Conservation (phyloP, 2,329 filamentous ascomycete genomes). For the Diaporthe citri region DNA sequence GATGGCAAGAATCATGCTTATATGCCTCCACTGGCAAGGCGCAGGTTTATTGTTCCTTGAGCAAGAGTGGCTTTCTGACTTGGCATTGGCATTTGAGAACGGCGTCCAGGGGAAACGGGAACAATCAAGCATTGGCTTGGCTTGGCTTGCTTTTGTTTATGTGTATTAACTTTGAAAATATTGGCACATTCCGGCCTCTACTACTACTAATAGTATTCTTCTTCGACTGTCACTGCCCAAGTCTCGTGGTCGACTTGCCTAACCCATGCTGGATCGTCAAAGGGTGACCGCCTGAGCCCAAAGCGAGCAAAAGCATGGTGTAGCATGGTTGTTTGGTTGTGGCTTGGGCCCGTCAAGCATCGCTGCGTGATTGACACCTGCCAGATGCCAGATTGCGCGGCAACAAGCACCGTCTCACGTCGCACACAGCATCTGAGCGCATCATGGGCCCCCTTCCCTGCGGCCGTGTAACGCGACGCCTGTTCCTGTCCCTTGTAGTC, state of each 20-base stretch:
- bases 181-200: constrained; percentile 12
- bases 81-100: constrained; percentile 29
- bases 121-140: constrained; percentile 14
- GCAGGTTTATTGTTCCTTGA: constrained; percentile 17
- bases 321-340: neutral
- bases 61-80: constrained; percentile 28
- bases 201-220: constrained; percentile 21
- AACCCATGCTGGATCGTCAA: neutral
- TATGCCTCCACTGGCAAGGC: constrained; percentile 30
- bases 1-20: constrained; percentile 24
- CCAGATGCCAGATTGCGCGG: constrained; percentile 24
- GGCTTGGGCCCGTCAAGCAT: constrained; percentile 8
- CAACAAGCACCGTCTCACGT: neutral
- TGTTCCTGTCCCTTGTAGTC: neutral
- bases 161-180: constrained; percentile 17
- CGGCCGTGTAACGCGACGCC: constrained; percentile 6
- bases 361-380: constrained; percentile 25
- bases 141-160: neutral
- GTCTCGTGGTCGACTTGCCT: neutral
- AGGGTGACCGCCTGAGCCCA: neutral
- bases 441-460: too few species aligned
- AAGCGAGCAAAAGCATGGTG: neutral
- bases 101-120: constrained; percentile 14
- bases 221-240: neutral
- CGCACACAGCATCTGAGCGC: constrained; percentile 4